Percentiles rank a stretch among this genome's conserved stretches.
Conservation (phyloP, 345 rosid genomes). For the Pistacia integerrima region DNA sequence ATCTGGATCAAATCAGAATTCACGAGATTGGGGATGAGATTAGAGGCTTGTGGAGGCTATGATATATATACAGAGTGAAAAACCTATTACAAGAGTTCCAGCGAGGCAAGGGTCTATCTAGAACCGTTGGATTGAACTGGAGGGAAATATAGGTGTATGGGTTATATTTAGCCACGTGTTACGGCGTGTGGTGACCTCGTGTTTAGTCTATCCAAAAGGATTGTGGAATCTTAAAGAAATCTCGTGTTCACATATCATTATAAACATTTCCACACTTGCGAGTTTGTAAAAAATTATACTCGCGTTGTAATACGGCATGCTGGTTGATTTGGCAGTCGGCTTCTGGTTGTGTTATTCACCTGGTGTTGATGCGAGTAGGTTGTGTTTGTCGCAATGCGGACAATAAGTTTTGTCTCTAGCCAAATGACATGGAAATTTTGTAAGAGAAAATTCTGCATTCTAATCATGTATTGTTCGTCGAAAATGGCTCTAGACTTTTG, state of each 20-base stretch:
- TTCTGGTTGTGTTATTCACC: background rate
- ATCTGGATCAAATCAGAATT: background rate
- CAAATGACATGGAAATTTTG: background rate
- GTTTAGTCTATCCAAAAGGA: slow-evolving; percentile 37
- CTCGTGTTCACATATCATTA: background rate
- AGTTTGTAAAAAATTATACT: background rate
- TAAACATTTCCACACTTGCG: background rate
- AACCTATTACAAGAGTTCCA: slow-evolving; percentile 30
- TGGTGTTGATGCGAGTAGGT: background rate
- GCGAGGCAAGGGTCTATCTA: slow-evolving; percentile 21
- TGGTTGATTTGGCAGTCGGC: accelerated
- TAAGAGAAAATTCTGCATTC: background rate
- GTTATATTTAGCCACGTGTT: slow-evolving; percentile 20
- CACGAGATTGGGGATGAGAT: background rate
- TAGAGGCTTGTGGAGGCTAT: background rate
- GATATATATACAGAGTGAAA: slow-evolving; percentile 10
- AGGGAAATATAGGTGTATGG: slow-evolving; percentile 29
- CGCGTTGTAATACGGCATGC: background rate
- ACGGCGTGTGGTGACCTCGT: slow-evolving; percentile 75
- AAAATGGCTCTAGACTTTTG: no score
- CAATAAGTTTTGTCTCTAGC: background rate
- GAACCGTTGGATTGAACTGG: slow-evolving; percentile 54
- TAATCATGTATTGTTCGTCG: no score
- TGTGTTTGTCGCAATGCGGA: background rate
- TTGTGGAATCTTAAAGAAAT: slow-evolving; percentile 11